Percentiles rank a stretch among this genome's conserved stretches.
These are phyloP conservation scores for Volutella citrinella DNA, from an alignment of 2,329 filamentous ascomycete genomes.

Conservation along the genomic window DNA sequence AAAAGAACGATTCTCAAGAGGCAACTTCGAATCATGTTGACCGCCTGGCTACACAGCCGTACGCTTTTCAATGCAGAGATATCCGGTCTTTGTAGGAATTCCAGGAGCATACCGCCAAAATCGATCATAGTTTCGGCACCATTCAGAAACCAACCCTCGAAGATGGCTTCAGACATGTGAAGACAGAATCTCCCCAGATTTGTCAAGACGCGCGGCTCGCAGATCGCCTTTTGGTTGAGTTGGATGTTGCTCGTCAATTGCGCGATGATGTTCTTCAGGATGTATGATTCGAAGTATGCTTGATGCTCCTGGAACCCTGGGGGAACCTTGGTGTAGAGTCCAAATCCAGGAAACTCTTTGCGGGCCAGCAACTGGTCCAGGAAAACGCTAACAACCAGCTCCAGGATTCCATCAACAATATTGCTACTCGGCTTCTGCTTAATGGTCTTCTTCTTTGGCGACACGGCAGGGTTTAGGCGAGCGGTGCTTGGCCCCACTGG, in stretches of 20 bases:
- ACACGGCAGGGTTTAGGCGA: constrained; percentile 49
- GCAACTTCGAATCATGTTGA: constrained; percentile 70
- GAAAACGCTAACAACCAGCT: constrained; percentile 77
- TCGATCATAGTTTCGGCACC: constrained; percentile 82
- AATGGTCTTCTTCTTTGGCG: constrained; percentile 42
- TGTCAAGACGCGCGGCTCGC: constrained; percentile 78
- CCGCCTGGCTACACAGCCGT: constrained; percentile 82
- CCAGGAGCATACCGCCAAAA: constrained; percentile 78
- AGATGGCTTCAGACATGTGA: constrained; percentile 85
- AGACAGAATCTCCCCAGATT: constrained; percentile 80
- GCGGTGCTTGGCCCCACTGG: constrained; percentile 57
- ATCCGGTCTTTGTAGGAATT: constrained; percentile 85
- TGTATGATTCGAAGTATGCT: constrained; percentile 89
- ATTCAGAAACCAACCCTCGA: constrained; percentile 94
- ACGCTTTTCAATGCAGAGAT: constrained; percentile 80
- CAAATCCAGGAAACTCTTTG: constrained; percentile 89
- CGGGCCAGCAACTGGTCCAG: constrained; percentile 79
- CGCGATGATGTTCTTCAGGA: constrained; percentile 72
- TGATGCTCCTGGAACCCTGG: constrained; percentile 94
- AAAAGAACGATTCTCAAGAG: constrained; percentile 79
- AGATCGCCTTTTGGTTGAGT: constrained; percentile 67
- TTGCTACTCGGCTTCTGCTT: constrained; percentile 59
- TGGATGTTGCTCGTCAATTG: constrained; percentile 69
- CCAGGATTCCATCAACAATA: constrained; percentile 72
- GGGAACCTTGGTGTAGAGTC: constrained; percentile 81